Conservation (phyloP, 1,284 basidiomycete genomes). For the Melampsora occidentalis region DNA sequence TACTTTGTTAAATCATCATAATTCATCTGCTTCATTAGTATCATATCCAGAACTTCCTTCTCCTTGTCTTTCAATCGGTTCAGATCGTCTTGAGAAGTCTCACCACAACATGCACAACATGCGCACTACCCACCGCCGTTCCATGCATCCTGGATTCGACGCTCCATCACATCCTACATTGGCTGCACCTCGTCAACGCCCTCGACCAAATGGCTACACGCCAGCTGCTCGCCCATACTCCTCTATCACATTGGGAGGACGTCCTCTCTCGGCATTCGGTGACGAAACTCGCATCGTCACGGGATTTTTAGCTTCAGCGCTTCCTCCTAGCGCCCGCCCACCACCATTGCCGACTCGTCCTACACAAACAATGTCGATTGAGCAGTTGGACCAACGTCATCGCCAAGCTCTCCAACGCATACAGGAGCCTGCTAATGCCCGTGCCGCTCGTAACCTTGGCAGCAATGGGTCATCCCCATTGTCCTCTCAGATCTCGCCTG, state of each 20-base stretch:
- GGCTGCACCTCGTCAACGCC: background rate
- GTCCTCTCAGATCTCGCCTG: too few species aligned
- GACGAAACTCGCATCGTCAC: constrained; percentile 17
- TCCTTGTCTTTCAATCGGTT: too few species aligned
- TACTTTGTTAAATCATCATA: too few species aligned
- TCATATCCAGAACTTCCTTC: too few species aligned
- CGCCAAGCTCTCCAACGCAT: constrained; percentile 22
- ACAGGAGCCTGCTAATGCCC: constrained; percentile 8
- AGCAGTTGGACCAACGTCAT: constrained; percentile 21
- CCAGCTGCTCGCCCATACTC: constrained; percentile 1
- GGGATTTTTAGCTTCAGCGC: constrained; percentile 27
- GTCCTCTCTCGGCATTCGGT: background rate
- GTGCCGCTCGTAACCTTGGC: background rate
- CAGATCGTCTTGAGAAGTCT: too few species aligned
- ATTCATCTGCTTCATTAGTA: too few species aligned
- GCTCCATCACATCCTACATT: background rate
- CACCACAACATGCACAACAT: too few species aligned
- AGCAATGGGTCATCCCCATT: too few species aligned
- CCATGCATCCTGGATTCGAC: background rate
- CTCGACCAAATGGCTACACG: background rate
- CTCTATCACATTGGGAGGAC: background rate
- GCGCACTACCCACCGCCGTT: too few species aligned
- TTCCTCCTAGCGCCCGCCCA: constrained; percentile 26
- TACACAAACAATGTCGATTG: constrained; percentile 27
- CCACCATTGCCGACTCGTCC: constrained; percentile 9